These are phyloP conservation scores for Pyrenochaeta sp. DNA, from an alignment of 2,329 filamentous ascomycete species.

Conservation along the genomic window DNA sequence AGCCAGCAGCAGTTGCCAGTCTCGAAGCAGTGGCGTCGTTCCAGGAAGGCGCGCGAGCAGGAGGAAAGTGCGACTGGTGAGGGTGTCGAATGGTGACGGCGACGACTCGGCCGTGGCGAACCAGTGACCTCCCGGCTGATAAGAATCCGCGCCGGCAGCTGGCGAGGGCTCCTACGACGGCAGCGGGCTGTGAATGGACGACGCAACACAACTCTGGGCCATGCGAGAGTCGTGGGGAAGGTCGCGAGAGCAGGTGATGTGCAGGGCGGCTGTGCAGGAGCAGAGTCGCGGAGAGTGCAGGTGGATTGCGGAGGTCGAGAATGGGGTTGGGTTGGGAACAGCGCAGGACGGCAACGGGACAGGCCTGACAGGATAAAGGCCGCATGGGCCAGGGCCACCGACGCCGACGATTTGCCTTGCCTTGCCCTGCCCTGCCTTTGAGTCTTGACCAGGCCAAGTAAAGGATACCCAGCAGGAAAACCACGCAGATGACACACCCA, in stretches of 20 bases:
- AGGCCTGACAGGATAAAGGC: constrained; percentile 11
- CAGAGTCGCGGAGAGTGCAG: constrained; percentile 1
- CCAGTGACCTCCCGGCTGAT: constrained; percentile 20
- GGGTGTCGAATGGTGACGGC: constrained; percentile 35
- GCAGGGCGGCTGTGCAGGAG: constrained; percentile 6
- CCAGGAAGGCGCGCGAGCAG: too few relatives aligned
- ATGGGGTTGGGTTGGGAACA: too few relatives aligned
- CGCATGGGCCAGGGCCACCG: too few relatives aligned
- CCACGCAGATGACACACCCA: too few relatives aligned
- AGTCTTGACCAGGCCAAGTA: too few relatives aligned
- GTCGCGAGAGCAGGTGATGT: constrained; percentile 12
- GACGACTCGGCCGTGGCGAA: constrained; percentile 39
- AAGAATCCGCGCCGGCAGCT: constrained; percentile 14
- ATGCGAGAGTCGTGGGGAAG: constrained; percentile 26
- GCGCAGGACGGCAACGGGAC: neutral
- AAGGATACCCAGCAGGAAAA: too few relatives aligned
- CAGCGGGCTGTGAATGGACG: constrained; percentile 23
- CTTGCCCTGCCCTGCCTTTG: too few relatives aligned
- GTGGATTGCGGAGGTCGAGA: constrained; percentile 2
- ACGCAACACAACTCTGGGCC: constrained; percentile 23
- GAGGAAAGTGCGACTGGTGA: constrained; percentile 3
- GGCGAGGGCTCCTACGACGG: constrained; percentile 23
- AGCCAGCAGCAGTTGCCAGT: too few relatives aligned
- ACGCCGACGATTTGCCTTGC: too few relatives aligned
- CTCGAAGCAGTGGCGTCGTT: too few relatives aligned